Evolutionary conservation across 225 moss, liverwort and hornwort species (phyloP), one percentile per base, ranked within the genome.

Genomic region (Pseudoscleropodium purum): DNA sequence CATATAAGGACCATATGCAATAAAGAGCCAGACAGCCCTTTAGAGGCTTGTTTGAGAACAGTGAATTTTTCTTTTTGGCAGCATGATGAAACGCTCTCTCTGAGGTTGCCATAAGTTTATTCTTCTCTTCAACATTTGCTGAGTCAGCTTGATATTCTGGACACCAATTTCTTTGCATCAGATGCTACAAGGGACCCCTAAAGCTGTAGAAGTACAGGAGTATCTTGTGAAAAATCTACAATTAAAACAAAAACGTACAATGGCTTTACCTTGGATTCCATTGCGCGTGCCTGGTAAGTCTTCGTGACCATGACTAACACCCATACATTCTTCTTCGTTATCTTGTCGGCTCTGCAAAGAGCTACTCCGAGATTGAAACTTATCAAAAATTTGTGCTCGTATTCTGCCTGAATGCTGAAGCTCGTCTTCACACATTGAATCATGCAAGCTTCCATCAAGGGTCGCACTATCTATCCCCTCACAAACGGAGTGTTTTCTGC

Each of bases 1-100:
- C 87, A 39, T 93, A 81, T 64, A 94, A 87, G 31, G 93, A 90
- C 93, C 90, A 93, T 15, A 89, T 8, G 80, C 94, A 90, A 74
- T 84, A 89, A 73, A 93, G 79, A 51, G 69, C 23, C 43, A 93
- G 65, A 47, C 87, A 79, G 73, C 83, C 89, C 83, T 93, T 69
- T 31, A 93, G 70, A 23, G 89, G 85, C 93, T 92, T 94, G 89
- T 65, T 92, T 56, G 68, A 57, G 87, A 92, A 84, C 54, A 96
- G 34, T 10, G 97, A 96, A 57, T 82, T 76, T 41, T 83, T 68
- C 76, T 90, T 86, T 61, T 85, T 81, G 69, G 62, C 81, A 78
- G 24, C 69, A 66, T 85, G 65, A 87, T 20, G 7, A 23, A 73
- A 34, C 61, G 79, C 83, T 69, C 70, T 63, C 83, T 59, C 36